A percentile compares a stretch with the other conserved stretches of the same genome.
Evolutionary conservation across 768 basidiomycete species (phyloP).

Genomic region (Leccinum longicurvipes): DNA sequence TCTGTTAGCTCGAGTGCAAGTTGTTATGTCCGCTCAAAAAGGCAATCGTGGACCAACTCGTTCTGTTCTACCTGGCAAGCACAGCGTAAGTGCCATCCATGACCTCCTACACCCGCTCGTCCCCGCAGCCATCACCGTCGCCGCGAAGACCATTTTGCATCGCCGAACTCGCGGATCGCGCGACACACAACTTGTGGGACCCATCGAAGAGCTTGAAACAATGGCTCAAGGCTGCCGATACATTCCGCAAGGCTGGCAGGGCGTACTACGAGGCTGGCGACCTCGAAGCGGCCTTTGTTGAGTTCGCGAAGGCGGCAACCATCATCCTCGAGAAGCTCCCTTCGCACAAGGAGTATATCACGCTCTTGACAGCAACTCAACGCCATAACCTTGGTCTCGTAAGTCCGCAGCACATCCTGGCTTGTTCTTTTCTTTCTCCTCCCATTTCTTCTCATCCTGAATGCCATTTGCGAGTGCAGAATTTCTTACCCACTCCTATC

Average conservation of each 20-base stretch:
- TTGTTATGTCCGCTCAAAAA: conserved; percentile 12
- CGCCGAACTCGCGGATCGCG: conserved; percentile 60
- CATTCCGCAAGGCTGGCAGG: conserved; percentile 54
- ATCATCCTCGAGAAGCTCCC: conserved; percentile 80
- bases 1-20: conserved; percentile 4
- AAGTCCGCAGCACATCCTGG: conserved; percentile 35
- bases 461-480: not conserved
- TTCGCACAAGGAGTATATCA: conserved; percentile 60
- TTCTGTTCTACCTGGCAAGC: too few relatives aligned
- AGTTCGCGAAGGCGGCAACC: conserved; percentile 70
- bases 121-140: conserved; percentile 15
- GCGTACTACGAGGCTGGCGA: conserved; percentile 47
- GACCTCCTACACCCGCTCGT: conserved; percentile 18
- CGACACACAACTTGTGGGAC: conserved; percentile 56
- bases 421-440: not conserved
- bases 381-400: conserved; percentile 68
- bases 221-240: conserved; percentile 64
- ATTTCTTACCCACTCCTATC: not conserved
- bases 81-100: conserved; percentile 17
- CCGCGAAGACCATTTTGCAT: conserved; percentile 54
- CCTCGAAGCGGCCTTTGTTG: conserved; percentile 68
- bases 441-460: not conserved
- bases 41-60: conserved; percentile 18
- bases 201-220: conserved; percentile 58
- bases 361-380: conserved; percentile 53